Evolutionary conservation across 164 flowering plant genomes (phyloP).

Genomic region (Dillenia suffruticosa): DNA sequence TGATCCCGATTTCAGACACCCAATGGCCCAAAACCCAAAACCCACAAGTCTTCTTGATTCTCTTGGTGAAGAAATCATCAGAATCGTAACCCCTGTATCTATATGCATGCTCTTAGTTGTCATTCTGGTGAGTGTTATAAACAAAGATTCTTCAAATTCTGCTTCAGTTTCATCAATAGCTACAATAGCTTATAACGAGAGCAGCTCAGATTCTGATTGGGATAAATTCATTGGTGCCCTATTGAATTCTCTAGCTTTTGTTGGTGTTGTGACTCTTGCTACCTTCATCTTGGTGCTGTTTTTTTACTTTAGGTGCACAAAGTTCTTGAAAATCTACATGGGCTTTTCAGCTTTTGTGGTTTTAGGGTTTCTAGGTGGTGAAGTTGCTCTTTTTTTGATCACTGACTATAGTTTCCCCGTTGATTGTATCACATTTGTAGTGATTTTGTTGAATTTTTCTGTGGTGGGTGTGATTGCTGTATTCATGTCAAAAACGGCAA

Average conservation of each 20-base stretch:
- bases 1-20: not conserved
- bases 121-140: slow-evolving; percentile 59
- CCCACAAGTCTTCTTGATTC: slow-evolving; percentile 55
- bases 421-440: slow-evolving; percentile 59
- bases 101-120: slow-evolving; percentile 89
- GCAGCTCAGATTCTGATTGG: slow-evolving; percentile 70
- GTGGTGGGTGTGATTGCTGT: slow-evolving; percentile 83
- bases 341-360: slow-evolving; percentile 82
- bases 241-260: slow-evolving; percentile 78
- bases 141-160: slow-evolving; percentile 31
- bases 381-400: slow-evolving; percentile 54
- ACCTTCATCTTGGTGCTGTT: slow-evolving; percentile 84
- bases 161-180: slow-evolving; percentile 47
- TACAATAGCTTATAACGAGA: slow-evolving; percentile 65
- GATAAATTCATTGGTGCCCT: slow-evolving; percentile 86
- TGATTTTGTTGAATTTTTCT: slow-evolving; percentile 71
- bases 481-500: slow-evolving; percentile 69
- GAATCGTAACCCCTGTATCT: slow-evolving; percentile 86
- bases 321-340: slow-evolving; percentile 77
- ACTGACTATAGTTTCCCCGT: slow-evolving; percentile 43
- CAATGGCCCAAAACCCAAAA: slow-evolving; percentile 43
- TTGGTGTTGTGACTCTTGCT: slow-evolving; percentile 59
- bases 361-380: slow-evolving; percentile 87
- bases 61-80: slow-evolving; percentile 79
- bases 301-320: slow-evolving; percentile 75